These are phyloP conservation scores for Boletus vinaceobasis DNA, from an alignment of 768 basidiomycete species.

Conservation along the genomic window DNA sequence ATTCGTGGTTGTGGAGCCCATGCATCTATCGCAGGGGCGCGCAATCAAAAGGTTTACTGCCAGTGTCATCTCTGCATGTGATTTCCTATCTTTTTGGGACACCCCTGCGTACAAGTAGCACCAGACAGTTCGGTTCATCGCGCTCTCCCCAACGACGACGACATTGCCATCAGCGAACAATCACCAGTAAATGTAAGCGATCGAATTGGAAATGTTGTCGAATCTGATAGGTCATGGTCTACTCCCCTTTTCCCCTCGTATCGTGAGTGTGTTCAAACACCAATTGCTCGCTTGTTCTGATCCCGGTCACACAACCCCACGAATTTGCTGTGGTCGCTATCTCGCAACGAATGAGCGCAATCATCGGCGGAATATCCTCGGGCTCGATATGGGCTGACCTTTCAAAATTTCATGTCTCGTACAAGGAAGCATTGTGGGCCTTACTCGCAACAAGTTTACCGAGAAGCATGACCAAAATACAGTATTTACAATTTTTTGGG, in stretches of 20 bases:
- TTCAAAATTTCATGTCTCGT: too few species aligned
- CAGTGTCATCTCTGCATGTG: background rate
- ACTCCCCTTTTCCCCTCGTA: background rate
- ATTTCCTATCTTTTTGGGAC: background rate
- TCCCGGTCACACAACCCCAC: too few species aligned
- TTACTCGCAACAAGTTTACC: too few species aligned
- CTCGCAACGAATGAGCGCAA: too few species aligned
- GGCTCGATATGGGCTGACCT: too few species aligned
- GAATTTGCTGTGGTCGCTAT: too few species aligned
- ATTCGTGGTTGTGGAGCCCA: background rate
- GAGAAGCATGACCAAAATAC: too few species aligned
- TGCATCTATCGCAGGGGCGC: background rate
- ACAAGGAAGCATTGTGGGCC: too few species aligned
- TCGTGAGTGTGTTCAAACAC: background rate
- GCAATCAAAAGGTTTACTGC: background rate
- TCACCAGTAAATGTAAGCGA: background rate
- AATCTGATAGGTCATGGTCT: background rate
- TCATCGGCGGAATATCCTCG: too few species aligned
- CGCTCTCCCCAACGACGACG: conserved; percentile 2
- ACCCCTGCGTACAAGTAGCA: too few species aligned
- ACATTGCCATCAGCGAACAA: conserved; percentile 1
- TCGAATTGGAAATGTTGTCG: background rate
- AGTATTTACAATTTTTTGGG: too few species aligned
- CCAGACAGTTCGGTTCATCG: background rate
- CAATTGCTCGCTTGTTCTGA: too few species aligned